Base-by-base conservation (phyloP, 805 yeast genomes). In the Pichia insulana region DNA sequence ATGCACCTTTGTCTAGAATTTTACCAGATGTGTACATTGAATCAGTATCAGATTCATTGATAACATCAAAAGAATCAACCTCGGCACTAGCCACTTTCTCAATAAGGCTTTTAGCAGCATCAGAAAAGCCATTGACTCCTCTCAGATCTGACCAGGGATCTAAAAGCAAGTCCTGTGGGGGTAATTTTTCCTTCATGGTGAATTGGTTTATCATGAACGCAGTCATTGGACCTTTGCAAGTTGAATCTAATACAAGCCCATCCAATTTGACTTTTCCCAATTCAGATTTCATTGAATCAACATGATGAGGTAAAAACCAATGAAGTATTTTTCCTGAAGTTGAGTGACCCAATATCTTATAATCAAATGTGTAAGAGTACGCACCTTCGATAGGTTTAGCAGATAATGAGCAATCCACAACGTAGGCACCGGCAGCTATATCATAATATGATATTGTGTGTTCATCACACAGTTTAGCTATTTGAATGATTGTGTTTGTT, bases 1-100 rank as follows among this genome's bases (percentile, higher is more conserved):
- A 83, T 0, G 97, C 96, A 62, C 84, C 92, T 63, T 89, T 92
- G 51, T 88, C 96, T 39, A 89, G 65, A 22, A 78, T 71, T 59
- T 92, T 90, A 11, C 97, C 98, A 2, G 95, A 74, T 17, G 85
- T 78, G 63, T 90, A 90, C 84, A 89, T 89, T 0, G 96, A 86
- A 48, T 86, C 86, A 10, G 80, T 65, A 53, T 82, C 65, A n/a
- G 82, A 71, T 59, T 71, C 73, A 15, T 69, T 71, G 4, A 63
- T 62, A 30, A 82, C 70, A 47, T 81, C 84, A 42, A 57, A 59
- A 40, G 68, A 74, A 25, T 68, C 53, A 9, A 73, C 59, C 51
- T 83, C 92, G 5, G 58, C 46, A n/a, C 52, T 55, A 2, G 84
- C 82, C 1, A 74, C 74, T 17, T 57, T 51, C 10, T 64, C 59